phyloP scores from a whole-genome alignment of 345 rosid genomes.

The Microthlaspi erraticum region DNA sequence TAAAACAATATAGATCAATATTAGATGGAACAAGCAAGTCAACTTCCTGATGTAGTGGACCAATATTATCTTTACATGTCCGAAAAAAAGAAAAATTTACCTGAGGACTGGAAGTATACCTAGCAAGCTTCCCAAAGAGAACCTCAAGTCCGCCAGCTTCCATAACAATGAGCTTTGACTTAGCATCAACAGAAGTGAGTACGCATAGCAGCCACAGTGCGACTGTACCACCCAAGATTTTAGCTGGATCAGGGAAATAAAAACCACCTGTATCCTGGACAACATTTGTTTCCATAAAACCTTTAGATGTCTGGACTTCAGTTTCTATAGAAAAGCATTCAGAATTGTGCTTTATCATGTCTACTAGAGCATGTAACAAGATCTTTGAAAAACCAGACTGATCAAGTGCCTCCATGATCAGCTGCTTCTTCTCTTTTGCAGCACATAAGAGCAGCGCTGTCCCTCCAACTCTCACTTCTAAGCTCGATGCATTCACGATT shows the following conservation, averaged over 20 bases:
- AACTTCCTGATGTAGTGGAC: too few relatives aligned
- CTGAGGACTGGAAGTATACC: conserved; percentile 55
- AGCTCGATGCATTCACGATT: conserved; percentile 66
- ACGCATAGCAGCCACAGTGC: conserved; percentile 77
- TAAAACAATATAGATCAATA: conserved; percentile 20
- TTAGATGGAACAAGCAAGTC: conserved; percentile 30
- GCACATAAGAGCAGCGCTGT: conserved; percentile 71
- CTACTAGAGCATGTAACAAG: conserved; percentile 69
- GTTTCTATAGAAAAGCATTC: conserved; percentile 57
- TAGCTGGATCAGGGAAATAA: conserved; percentile 70
- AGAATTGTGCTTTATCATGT: conserved; percentile 64
- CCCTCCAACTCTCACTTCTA: conserved; percentile 81
- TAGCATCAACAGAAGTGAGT: conserved; percentile 58
- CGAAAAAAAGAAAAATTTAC: conserved; percentile 17
- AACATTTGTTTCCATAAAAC: conserved; percentile 59
- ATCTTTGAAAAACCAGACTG: conserved; percentile 57
- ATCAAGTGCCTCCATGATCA: conserved; percentile 66
- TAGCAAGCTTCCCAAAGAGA: conserved; percentile 64
- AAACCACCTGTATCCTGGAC: conserved; percentile 66
- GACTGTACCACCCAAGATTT: conserved; percentile 59
- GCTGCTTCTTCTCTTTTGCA: conserved; percentile 65
- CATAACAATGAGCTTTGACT: conserved; percentile 54
- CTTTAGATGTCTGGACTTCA: conserved; percentile 62
- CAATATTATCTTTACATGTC: not conserved
- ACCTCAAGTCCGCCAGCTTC: conserved; percentile 92